phyloP scores from a whole-genome alignment of 148 eudicot species.

The Persicaria tinctoria region DNA sequence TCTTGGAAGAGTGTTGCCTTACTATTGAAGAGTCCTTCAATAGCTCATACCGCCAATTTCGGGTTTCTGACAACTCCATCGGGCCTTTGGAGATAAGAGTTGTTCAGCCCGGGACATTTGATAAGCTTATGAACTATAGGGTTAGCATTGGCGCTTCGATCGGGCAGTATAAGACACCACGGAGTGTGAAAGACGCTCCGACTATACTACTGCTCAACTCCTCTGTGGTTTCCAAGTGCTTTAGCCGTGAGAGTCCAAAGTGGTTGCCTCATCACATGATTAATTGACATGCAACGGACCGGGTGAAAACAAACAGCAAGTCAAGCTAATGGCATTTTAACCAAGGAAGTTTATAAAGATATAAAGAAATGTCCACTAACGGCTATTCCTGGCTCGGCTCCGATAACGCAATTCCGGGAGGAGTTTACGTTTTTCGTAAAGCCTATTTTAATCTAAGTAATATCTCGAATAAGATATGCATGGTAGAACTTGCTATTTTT shows the following conservation, averaged over 20 bases:
- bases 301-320: too few relatives aligned
- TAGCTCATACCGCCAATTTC: constrained; percentile 18
- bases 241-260: constrained; percentile 19
- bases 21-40: constrained; percentile 21
- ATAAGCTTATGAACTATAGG: constrained; percentile 25
- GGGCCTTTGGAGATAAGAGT: constrained; percentile 24
- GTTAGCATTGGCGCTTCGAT: constrained; percentile 19
- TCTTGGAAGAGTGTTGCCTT: constrained; percentile 21
- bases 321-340: too few relatives aligned
- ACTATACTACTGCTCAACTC: constrained; percentile 22
- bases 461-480: too few relatives aligned
- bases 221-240: constrained; percentile 18
- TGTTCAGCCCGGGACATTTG: constrained; percentile 23
- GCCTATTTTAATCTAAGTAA: too few relatives aligned
- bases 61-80: constrained; percentile 18
- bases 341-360: too few relatives aligned
- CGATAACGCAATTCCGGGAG: too few relatives aligned
- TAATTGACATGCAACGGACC: too few relatives aligned
- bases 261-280: constrained; percentile 20
- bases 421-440: too few relatives aligned
- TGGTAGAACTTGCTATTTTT: too few relatives aligned
- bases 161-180: constrained; percentile 23
- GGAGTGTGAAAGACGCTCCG: constrained; percentile 20
- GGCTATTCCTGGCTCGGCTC: too few relatives aligned
- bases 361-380: too few relatives aligned